Evolutionary conservation across 148 eudicot species (phyloP).

Genomic region (Nepenthes mirabilis): DNA sequence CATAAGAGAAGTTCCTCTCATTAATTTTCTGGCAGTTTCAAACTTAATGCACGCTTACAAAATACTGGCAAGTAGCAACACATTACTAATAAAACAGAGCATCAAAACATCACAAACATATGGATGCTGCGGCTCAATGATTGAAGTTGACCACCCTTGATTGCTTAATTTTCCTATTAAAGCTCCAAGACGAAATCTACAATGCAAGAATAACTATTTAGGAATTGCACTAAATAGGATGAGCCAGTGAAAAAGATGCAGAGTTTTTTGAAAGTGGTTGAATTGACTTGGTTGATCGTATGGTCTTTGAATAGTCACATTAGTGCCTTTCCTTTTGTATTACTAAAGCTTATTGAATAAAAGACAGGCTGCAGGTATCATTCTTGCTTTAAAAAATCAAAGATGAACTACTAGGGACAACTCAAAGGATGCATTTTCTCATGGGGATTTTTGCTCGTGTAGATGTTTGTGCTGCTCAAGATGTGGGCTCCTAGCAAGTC

Average conservation of each 20-base stretch:
- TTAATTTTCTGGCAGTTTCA: conserved; percentile 7
- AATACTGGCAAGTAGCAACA: conserved; percentile 3
- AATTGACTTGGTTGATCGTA: no score
- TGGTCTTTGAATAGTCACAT: no score
- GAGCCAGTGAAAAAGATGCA: conserved; percentile 5
- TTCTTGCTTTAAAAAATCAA: no score
- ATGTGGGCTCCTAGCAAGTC: no score
- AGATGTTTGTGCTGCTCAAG: no score
- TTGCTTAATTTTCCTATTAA: conserved; percentile 15
- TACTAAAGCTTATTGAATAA: no score
- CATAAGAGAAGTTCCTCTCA: conserved; percentile 15
- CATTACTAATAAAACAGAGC: conserved; percentile 1
- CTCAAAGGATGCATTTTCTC: no score
- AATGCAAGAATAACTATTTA: conserved; percentile 2
- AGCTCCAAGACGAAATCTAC: conserved; percentile 86
- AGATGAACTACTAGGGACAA: no score
- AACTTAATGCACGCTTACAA: conserved; percentile 3
- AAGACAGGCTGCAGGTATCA: no score
- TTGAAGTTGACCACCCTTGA: conserved; percentile 5
- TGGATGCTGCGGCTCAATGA: conserved; percentile 7
- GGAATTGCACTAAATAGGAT: not conserved
- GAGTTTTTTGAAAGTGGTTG: no score
- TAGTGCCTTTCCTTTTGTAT: no score
- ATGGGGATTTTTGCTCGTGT: no score
- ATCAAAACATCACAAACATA: conserved; percentile 3